Conservation (phyloP, 345 rosid species). For the Eucalyptus sp. region DNA sequence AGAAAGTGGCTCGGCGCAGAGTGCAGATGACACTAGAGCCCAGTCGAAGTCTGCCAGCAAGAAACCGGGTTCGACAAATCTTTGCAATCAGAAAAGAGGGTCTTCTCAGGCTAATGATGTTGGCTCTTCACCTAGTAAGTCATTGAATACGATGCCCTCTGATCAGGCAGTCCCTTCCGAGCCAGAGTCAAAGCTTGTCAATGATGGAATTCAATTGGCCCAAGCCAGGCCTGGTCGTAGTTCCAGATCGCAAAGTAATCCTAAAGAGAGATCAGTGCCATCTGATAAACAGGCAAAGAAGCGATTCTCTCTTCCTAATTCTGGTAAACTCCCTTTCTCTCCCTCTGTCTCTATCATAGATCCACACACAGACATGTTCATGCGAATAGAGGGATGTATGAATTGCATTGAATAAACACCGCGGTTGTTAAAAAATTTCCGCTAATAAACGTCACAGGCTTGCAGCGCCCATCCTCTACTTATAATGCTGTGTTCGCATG, state of each 20-base stretch:
- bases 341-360: not conserved
- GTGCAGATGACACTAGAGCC: slow-evolving; percentile 25
- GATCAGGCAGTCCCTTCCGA: slow-evolving; percentile 16
- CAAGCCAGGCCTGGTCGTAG: slow-evolving; percentile 25
- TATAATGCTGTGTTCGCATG: not conserved
- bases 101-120: slow-evolving; percentile 50
- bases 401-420: not conserved
- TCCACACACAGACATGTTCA: not conserved
- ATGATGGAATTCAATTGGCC: slow-evolving; percentile 38
- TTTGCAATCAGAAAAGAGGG: slow-evolving; percentile 45
- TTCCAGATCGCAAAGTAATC: slow-evolving; percentile 74
- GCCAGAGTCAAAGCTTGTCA: slow-evolving; percentile 32
- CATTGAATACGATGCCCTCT: slow-evolving; percentile 22
- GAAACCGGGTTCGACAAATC: slow-evolving; percentile 22
- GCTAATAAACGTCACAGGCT: not conserved
- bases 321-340: slow-evolving; percentile 31
- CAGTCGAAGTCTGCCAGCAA: slow-evolving; percentile 37
- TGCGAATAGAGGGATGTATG: not conserved
- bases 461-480: not conserved
- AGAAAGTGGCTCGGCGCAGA: slow-evolving; percentile 25
- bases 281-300: slow-evolving; percentile 39
- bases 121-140: slow-evolving; percentile 43
- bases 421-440: not conserved
- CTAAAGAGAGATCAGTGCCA: slow-evolving; percentile 57
- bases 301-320: slow-evolving; percentile 68